These are phyloP conservation scores for Artemisia argyi DNA, from an alignment of 129 eudicot species.

Conservation along the genomic window DNA sequence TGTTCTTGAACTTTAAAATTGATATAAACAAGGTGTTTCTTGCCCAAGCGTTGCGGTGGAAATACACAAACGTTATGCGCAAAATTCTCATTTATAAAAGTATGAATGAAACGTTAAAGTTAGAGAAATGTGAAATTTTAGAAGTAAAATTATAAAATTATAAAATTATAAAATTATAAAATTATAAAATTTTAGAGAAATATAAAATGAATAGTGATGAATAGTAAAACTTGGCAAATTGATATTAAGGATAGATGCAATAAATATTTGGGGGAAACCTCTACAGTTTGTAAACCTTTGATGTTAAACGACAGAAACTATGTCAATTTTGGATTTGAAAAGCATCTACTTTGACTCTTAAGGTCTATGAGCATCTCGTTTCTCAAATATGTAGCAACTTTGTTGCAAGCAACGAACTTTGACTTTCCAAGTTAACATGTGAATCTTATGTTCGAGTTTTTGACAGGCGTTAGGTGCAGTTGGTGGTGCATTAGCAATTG, in stretches of 20 bases:
- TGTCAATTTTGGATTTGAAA: background rate
- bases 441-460: background rate
- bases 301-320: constrained; percentile 1
- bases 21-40: background rate
- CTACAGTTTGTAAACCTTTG: constrained; percentile 6
- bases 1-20: constrained; percentile 1
- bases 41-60: no score
- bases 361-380: background rate
- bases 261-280: background rate
- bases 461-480: constrained; percentile 83
- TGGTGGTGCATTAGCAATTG: constrained; percentile 74
- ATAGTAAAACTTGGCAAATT: no score
- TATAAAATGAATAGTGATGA: no score
- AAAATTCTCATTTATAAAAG: no score
- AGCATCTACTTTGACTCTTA: background rate
- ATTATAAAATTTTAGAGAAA: no score
- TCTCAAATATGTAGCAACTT: no score
- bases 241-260: background rate
- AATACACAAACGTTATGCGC: no score
- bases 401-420: background rate
- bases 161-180: no score
- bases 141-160: no score
- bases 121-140: no score
- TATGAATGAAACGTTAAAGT: no score
- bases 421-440: background rate